Base-by-base conservation (phyloP, 2,329 filamentous ascomycete species). In the Verticillium longisporum region DNA sequence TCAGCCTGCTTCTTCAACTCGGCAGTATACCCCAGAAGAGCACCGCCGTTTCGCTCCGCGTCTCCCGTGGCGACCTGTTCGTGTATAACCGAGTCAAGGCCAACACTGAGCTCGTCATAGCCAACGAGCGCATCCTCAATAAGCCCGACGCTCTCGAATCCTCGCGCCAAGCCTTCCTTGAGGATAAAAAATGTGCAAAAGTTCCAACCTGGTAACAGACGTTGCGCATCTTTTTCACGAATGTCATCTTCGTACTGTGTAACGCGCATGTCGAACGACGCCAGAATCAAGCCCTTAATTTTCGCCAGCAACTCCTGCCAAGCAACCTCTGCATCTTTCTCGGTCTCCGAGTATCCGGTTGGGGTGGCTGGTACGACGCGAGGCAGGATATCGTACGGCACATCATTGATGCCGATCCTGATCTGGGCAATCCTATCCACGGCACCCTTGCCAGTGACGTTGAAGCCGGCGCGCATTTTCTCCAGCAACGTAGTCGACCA, bases 151-250 rank as follows among this genome's bases (percentile, higher is more conserved):
- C 91, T 98, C 73, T 99, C 96, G 67, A 99, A 97, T 0, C 94
- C 96, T 66, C 91, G 85, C 1, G 95, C 94, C 38, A 99, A 78
- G 0, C 95, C 95, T 73, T 99, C 95, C 70, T 99, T 99, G 9
- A 99, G 81, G 15, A 99, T 93, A 72, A 99, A 99, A 72, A 99
- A 99, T 0, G 95, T 99, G 75, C 95, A 98, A 72, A 99, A 99
- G 71, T 99, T 99, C 95, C 95, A 99, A 0, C 95, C 95, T 0
- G 95, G 95, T 18, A 99, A 77, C 37, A 81, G 88, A 56, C 94
- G 84, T 72, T 98, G 93, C 0, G 88, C 85, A 68, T 98, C 94
- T 70, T 93, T 95, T 73, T 97, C 95, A 64, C 91, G 90, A 67
- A 99, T 97, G 67, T 99, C 95, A 62, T 97, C 93, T 74, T 99